Conservation (phyloP, 2,329 filamentous ascomycete genomes). For the Botrytis fragariae region DNA sequence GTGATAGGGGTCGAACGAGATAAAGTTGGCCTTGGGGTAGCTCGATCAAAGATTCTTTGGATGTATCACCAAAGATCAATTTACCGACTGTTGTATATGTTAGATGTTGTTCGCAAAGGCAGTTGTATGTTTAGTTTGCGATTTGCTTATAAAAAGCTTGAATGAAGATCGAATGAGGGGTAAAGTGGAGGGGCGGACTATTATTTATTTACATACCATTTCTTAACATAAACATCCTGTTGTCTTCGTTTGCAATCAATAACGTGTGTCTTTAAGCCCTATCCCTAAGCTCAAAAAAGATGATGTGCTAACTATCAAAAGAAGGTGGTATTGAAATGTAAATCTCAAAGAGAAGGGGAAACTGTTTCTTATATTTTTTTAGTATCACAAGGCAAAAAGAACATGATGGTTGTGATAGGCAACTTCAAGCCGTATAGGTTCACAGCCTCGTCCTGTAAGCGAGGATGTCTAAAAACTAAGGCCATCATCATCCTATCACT, state of each 20-base stretch:
- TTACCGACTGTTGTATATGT: slow-evolving; percentile 66
- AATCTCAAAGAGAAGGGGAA: neutral
- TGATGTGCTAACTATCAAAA: neutral
- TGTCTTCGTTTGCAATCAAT: slow-evolving; percentile 10
- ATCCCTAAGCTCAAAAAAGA: neutral
- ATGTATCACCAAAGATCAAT: slow-evolving; percentile 79
- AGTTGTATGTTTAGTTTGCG: neutral
- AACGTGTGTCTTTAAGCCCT: neutral
- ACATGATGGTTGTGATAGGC: neutral
- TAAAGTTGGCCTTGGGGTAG: slow-evolving; percentile 95
- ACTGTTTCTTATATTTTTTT: neutral
- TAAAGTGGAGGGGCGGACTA: neutral
- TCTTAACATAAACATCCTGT: slow-evolving; percentile 45
- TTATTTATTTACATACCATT: slow-evolving; percentile 41
- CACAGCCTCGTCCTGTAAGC: neutral
- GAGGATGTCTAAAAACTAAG: too few species aligned
- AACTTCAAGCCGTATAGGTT: neutral
- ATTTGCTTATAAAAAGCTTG: neutral
- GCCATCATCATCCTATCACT: too few species aligned
- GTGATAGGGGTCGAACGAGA: slow-evolving; percentile 89
- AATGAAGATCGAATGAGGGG: slow-evolving; percentile 21
- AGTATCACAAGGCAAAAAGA: neutral
- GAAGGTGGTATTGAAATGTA: neutral
- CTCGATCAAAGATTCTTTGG: slow-evolving; percentile 88
- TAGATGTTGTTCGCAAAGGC: slow-evolving; percentile 2